phyloP scores from a whole-genome alignment of 2,329 filamentous ascomycete genomes.

The Tolypocladium ovalisporum region DNA sequence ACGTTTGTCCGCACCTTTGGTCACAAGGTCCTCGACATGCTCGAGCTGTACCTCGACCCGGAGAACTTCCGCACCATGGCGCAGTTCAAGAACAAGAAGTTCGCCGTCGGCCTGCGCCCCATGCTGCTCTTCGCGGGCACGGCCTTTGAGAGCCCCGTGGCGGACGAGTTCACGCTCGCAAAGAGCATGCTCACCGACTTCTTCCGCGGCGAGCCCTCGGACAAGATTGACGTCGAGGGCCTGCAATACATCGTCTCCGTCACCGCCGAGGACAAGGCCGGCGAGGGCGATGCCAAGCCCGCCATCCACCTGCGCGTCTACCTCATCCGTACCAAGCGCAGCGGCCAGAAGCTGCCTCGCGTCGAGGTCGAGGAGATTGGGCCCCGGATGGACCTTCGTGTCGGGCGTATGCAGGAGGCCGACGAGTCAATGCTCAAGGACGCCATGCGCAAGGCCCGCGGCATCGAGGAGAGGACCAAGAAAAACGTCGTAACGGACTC shows the following conservation, averaged over 20 bases:
- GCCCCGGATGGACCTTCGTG: slow-evolving; percentile 80
- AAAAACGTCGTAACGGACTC: slow-evolving; percentile 91
- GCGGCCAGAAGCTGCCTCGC: slow-evolving; percentile 74
- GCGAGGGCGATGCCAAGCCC: slow-evolving; percentile 37
- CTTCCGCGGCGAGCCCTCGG: slow-evolving; percentile 66
- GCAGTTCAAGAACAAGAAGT: slow-evolving; percentile 68
- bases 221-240: slow-evolving; percentile 88
- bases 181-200: slow-evolving; percentile 85
- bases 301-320: slow-evolving; percentile 66
- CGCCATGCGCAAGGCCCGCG: slow-evolving; percentile 77
- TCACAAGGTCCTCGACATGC: slow-evolving; percentile 86
- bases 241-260: slow-evolving; percentile 84
- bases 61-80: slow-evolving; percentile 57
- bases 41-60: slow-evolving; percentile 76
- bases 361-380: slow-evolving; percentile 95
- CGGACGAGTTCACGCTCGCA: slow-evolving; percentile 70
- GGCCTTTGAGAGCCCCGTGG: slow-evolving; percentile 71
- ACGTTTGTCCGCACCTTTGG: slow-evolving; percentile 76
- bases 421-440: slow-evolving; percentile 76
- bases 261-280: slow-evolving; percentile 54
- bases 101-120: slow-evolving; percentile 74
- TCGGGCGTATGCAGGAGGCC: slow-evolving; percentile 71
- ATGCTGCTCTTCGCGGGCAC: slow-evolving; percentile 86
- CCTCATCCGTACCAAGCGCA: slow-evolving; percentile 74
- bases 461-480: slow-evolving; percentile 67